phyloP scores from a whole-genome alignment of 495 filamentous ascomycete genomes.

The Penicillium atrosanguineum region DNA sequence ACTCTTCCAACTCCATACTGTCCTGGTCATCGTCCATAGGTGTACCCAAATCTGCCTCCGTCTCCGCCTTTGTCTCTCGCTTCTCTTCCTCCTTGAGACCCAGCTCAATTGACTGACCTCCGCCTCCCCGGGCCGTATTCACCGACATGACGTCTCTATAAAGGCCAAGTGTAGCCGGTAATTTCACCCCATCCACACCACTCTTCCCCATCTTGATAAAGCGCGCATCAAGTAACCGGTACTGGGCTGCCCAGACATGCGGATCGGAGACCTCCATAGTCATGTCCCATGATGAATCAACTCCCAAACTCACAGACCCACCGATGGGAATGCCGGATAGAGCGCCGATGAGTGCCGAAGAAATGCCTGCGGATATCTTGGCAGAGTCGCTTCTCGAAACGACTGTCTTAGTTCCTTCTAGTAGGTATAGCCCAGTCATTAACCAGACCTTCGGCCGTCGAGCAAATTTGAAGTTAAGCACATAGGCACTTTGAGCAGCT shows the following conservation, averaged over 20 bases:
- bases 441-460: conserved; percentile 29
- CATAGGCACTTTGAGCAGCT: conserved; percentile 20
- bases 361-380: conserved; percentile 17
- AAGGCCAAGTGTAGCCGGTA: conserved; percentile 18
- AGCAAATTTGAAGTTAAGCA: conserved; percentile 25
- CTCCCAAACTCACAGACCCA: conserved; percentile 21
- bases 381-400: conserved; percentile 15
- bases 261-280: conserved; percentile 24
- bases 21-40: conserved; percentile 10
- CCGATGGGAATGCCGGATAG: conserved; percentile 23
- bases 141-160: conserved; percentile 28
- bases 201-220: conserved; percentile 18
- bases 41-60: neutral
- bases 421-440: conserved; percentile 22
- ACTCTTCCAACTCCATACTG: conserved; percentile 18
- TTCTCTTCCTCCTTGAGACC: conserved; percentile 6
- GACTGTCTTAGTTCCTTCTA: conserved; percentile 18
- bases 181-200: conserved; percentile 11
- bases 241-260: conserved; percentile 32
- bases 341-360: conserved; percentile 20
- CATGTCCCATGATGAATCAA: conserved; percentile 23
- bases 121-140: conserved; percentile 6
- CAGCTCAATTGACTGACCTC: conserved; percentile 10
- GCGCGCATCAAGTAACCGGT: conserved; percentile 20
- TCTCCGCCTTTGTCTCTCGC: neutral